Percentiles rank a stretch among this genome's conserved stretches.
These are phyloP conservation scores for Cladorrhinum samala DNA, from an alignment of 495 filamentous ascomycete species.

Conservation along the genomic window DNA sequence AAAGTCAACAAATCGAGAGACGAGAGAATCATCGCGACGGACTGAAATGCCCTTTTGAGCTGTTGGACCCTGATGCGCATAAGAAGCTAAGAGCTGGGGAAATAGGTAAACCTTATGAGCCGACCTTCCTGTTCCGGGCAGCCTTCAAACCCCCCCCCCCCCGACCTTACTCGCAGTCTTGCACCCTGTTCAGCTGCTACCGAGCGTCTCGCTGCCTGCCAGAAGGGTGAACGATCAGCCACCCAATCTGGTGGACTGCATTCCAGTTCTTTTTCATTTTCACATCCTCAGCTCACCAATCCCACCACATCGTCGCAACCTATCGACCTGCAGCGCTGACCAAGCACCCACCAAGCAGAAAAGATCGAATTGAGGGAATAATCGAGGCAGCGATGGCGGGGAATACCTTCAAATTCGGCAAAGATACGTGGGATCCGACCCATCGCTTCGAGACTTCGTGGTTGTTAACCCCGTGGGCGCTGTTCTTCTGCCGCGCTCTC, in stretches of 20 bases:
- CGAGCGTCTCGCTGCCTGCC: not conserved
- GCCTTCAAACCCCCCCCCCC: too few relatives aligned
- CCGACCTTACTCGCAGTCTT: too few relatives aligned
- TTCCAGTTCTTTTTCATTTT: not conserved
- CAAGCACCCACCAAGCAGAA: not conserved
- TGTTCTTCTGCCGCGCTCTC: slow-evolving; percentile 53
- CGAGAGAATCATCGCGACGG: not conserved
- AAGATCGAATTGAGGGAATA: too few relatives aligned
- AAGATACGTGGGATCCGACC: slow-evolving; percentile 47
- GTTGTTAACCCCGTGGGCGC: slow-evolving; percentile 57
- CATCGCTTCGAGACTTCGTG: slow-evolving; percentile 72
- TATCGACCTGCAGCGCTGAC: not conserved
- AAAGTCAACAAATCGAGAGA: too few relatives aligned
- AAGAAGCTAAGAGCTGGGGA: not conserved
- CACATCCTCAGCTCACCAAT: not conserved
- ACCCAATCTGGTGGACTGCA: not conserved
- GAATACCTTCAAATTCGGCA: slow-evolving; percentile 34
- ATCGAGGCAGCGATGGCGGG: slow-evolving; percentile 12
- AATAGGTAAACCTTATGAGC: too few relatives aligned
- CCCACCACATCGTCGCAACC: not conserved
- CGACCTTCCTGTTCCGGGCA: not conserved
- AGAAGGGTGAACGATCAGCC: not conserved
- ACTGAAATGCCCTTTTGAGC: not conserved
- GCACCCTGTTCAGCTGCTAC: too few relatives aligned
- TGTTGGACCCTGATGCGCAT: not conserved